These are phyloP conservation scores for Candida glucosophila DNA, from an alignment of 1,139 yeast genomes.

Conservation along the genomic window DNA sequence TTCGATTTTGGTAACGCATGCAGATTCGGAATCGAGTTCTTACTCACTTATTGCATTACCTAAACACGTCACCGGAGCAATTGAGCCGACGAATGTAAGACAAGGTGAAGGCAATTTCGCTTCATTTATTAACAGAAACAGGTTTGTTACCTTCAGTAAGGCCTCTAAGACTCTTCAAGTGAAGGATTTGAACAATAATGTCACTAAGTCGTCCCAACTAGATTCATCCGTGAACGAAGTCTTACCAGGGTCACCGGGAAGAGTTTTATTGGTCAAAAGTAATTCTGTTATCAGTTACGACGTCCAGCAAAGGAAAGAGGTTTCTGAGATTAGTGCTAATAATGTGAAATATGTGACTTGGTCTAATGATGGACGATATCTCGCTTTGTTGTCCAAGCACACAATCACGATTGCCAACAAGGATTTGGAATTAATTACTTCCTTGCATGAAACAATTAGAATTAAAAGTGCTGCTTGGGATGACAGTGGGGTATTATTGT, in stretches of 20 bases:
- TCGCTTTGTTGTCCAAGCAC: constrained; percentile 88
- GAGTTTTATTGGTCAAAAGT: constrained; percentile 65
- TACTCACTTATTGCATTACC: constrained; percentile 78
- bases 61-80: constrained; percentile 83
- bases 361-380: constrained; percentile 82
- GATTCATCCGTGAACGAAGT: constrained; percentile 71
- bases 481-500: constrained; percentile 82
- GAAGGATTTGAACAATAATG: constrained; percentile 71
- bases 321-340: constrained; percentile 64
- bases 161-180: constrained; percentile 62
- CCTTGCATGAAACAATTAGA: constrained; percentile 94
- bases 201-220: constrained; percentile 72
- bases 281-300: constrained; percentile 75
- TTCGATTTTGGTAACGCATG: constrained; percentile 75
- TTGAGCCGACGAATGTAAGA: constrained; percentile 74
- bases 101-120: constrained; percentile 85
- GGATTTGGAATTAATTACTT: constrained; percentile 68
- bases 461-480: constrained; percentile 99
- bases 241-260: constrained; percentile 74
- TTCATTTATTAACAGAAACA: constrained; percentile 83
- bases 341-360: constrained; percentile 83
- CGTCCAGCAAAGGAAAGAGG: constrained; percentile 81
- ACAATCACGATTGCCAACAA: constrained; percentile 82
- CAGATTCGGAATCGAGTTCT: constrained; percentile 51
- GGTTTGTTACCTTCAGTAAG: constrained; percentile 78